Evolutionary conservation across 495 filamentous ascomycete species (phyloP).

Genomic region (Tuber borchii): DNA sequence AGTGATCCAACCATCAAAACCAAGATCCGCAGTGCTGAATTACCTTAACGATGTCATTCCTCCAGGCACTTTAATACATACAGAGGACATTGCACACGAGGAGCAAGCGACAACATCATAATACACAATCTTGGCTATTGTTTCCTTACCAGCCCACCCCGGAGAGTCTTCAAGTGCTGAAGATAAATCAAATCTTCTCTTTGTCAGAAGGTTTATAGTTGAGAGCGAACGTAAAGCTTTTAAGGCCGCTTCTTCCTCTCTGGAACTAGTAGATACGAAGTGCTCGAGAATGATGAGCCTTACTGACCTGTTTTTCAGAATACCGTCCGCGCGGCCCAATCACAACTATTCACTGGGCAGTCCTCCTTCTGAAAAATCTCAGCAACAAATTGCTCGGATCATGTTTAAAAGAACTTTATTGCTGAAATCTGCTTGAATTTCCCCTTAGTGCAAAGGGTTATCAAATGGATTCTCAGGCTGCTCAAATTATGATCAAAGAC

Average conservation of each 20-base stretch:
- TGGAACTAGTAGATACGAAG: conserved; percentile 71
- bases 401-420: conserved; percentile 98
- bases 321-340: conserved; percentile 74
- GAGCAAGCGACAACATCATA: conserved; percentile 76
- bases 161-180: conserved; percentile 66
- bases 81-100: conserved; percentile 66
- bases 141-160: conserved; percentile 80
- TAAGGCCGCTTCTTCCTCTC: conserved; percentile 74
- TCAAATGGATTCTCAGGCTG: conserved; percentile 91
- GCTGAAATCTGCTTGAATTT: conserved; percentile 94
- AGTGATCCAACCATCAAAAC: conserved; percentile 82
- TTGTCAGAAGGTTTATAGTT: conserved; percentile 87
- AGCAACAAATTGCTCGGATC: no score
- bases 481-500: conserved; percentile 78
- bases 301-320: conserved; percentile 85
- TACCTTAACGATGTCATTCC: conserved; percentile 85
- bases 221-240: conserved; percentile 89
- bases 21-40: conserved; percentile 83
- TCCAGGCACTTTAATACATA: conserved; percentile 63
- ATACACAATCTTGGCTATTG: conserved; percentile 76
- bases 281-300: conserved; percentile 79
- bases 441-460: conserved; percentile 80
- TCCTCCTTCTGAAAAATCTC: conserved; percentile 42
- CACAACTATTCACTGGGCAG: conserved; percentile 46
- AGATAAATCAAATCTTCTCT: conserved; percentile 80